Conservation (phyloP, 768 basidiomycete species). For the Brasilioporus rufonigricans region DNA sequence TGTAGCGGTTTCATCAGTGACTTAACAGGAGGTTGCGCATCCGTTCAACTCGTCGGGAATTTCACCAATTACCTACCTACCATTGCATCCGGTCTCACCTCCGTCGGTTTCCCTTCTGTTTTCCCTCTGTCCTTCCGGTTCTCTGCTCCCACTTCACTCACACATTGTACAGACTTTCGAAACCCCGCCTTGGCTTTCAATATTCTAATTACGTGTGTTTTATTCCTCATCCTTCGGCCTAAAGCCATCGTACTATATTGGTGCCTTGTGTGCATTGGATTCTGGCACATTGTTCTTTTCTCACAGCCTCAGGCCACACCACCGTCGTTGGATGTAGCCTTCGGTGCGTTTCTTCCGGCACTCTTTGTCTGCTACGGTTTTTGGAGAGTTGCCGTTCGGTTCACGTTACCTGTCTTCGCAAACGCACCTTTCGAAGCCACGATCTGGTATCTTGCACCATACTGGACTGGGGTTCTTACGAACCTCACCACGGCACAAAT, state of each 20-base stretch:
- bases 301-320: conserved; percentile 68
- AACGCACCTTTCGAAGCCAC: conserved; percentile 69
- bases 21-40: conserved; percentile 72
- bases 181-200: conserved; percentile 72
- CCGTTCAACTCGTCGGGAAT: conserved; percentile 65
- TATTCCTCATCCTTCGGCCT: conserved; percentile 75
- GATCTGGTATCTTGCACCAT: conserved; percentile 72
- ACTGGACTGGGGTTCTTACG: conserved; percentile 74
- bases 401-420: conserved; percentile 67
- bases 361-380: conserved; percentile 78
- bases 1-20: conserved; percentile 63
- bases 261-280: conserved; percentile 80
- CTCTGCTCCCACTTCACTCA: conserved; percentile 43
- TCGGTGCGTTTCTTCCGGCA: conserved; percentile 72
- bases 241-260: conserved; percentile 66
- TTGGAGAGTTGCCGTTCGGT: conserved; percentile 75
- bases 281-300: conserved; percentile 81
- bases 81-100: conserved; percentile 59
- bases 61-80: conserved; percentile 67
- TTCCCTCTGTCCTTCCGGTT: conserved; percentile 75
- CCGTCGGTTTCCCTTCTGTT: conserved; percentile 68
- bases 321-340: conserved; percentile 69
- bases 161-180: conserved; percentile 71
- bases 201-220: conserved; percentile 57
- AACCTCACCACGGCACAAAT: conserved; percentile 71